Evolutionary conservation across 2,329 filamentous ascomycete genomes (phyloP), one percentile per base, ranked within the genome.

Genomic region (Septoria petroselini): DNA sequence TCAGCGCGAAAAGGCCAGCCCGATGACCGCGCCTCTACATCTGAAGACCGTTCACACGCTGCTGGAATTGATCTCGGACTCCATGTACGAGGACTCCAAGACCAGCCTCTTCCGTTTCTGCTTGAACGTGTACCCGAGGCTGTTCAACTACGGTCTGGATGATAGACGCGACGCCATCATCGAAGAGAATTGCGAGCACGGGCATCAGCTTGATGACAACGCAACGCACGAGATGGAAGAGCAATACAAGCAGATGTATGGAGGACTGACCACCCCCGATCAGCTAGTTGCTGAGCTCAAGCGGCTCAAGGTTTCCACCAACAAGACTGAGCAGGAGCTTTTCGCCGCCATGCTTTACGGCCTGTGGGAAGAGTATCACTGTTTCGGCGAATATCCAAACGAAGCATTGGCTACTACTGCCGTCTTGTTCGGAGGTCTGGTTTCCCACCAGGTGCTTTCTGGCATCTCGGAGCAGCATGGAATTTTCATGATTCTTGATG

Each of bases 341-440:
- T 98, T 98, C 67, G 88, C 91, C 11, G 96, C 91, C 72, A 98
- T 98, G 90, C 95, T 98, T 29, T 91, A 96, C 64, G 93, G 93
- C 1, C 76, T 98, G 3, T 96, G 98, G 62, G 93, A 98, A 62
- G 93, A 98, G 72, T 98, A 96, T 68, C 85, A 85, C 48, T 94
- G 95, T 65, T 98, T 96, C 67, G 82, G 86, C 33, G 91, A 94
- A 64, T 98, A 98, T 68, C 94, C 94, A 0, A 76, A 96, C n/a
- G 91, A 96, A 65, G 93, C 93, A 4, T 75, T 98, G 42, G 91
- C 91, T 6, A 97, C 91, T 8, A 98, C 93, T 0, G 91, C 93
- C 3, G 91, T 98, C 7, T 79, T 98, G 21, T 98, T 98, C 67
- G 93, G 93, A 48, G 93, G 91, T 21, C 39, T 65, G 6, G 95